Percentiles rank a stretch among this genome's conserved stretches.
These are phyloP conservation scores for Suillus americanus DNA, from an alignment of 768 basidiomycete genomes.

Conservation along the genomic window DNA sequence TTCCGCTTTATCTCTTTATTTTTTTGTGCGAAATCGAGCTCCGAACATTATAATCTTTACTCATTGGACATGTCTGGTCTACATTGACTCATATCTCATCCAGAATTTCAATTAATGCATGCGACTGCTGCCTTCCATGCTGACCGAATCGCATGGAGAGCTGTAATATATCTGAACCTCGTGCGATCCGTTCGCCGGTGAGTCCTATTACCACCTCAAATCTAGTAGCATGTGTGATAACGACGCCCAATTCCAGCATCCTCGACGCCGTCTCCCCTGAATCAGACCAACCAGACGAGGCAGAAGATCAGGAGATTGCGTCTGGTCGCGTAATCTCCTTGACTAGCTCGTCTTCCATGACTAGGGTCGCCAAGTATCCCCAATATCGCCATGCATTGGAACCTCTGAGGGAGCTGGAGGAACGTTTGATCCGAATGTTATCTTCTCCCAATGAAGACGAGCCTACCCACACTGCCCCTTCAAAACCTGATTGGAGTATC, in stretches of 20 bases:
- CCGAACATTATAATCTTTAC: neutral
- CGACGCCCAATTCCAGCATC: conserved; percentile 45
- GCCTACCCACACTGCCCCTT: conserved; percentile 52
- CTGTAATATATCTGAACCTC: conserved; percentile 86
- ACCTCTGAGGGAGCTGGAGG: conserved; percentile 71
- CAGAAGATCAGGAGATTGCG: conserved; percentile 55
- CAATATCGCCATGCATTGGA: conserved; percentile 59
- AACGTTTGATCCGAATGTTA: conserved; percentile 63
- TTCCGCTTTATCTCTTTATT: neutral
- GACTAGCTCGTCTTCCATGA: conserved; percentile 39
- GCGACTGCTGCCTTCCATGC: conserved; percentile 73
- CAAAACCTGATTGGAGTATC: conserved; percentile 38
- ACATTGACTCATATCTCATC: conserved; percentile 18
- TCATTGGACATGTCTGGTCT: neutral
- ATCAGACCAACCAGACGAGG: conserved; percentile 55
- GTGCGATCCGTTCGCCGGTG: conserved; percentile 79
- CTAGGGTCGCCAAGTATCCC: conserved; percentile 59
- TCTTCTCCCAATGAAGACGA: conserved; percentile 69
- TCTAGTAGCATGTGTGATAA: neutral
- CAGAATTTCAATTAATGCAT: conserved; percentile 85
- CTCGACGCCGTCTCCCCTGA: conserved; percentile 74
- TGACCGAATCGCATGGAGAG: conserved; percentile 82
- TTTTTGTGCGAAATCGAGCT: neutral
- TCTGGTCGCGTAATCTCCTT: conserved; percentile 52
- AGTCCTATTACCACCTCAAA: conserved; percentile 20